These are phyloP conservation scores for Talaromyces pinophilus DNA, from an alignment of 2,329 filamentous ascomycete genomes.

Conservation along the genomic window DNA sequence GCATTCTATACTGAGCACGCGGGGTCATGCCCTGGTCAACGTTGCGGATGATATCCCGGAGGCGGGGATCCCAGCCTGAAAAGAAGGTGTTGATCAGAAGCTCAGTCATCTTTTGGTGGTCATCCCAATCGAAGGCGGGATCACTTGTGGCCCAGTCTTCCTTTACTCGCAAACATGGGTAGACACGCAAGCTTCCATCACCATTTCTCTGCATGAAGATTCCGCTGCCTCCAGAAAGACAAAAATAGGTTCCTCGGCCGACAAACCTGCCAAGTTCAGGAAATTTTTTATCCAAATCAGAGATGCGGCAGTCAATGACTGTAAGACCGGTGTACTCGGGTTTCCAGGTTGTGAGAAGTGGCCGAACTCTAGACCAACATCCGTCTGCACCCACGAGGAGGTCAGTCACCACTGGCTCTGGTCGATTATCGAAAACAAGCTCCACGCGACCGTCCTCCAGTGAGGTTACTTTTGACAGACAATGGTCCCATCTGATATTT, in stretches of 20 bases:
- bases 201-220: not conserved
- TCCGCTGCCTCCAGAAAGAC: conserved; percentile 16
- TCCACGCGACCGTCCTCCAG: conserved; percentile 2
- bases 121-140: not conserved
- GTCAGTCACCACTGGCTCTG: conserved; percentile 25
- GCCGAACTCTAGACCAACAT: conserved; percentile 31
- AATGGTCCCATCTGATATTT: conserved; percentile 28
- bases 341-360: conserved; percentile 26
- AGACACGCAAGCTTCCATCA: not conserved
- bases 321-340: conserved; percentile 29
- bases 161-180: not conserved
- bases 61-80: conserved; percentile 20
- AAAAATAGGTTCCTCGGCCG: conserved; percentile 28
- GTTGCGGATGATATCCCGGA: conserved; percentile 22
- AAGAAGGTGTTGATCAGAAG: not conserved
- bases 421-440: conserved; percentile 22
- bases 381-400: conserved; percentile 33
- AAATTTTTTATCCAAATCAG: conserved; percentile 26
- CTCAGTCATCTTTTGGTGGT: not conserved
- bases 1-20: conserved; percentile 28
- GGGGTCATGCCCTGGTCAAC: conserved; percentile 13
- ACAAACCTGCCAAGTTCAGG: conserved; percentile 18
- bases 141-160: not conserved
- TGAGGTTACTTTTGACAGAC: conserved; percentile 13
- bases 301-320: conserved; percentile 26